These are phyloP conservation scores for Nidularia pulvinata DNA, from an alignment of 768 basidiomycete genomes.

Conservation along the genomic window DNA sequence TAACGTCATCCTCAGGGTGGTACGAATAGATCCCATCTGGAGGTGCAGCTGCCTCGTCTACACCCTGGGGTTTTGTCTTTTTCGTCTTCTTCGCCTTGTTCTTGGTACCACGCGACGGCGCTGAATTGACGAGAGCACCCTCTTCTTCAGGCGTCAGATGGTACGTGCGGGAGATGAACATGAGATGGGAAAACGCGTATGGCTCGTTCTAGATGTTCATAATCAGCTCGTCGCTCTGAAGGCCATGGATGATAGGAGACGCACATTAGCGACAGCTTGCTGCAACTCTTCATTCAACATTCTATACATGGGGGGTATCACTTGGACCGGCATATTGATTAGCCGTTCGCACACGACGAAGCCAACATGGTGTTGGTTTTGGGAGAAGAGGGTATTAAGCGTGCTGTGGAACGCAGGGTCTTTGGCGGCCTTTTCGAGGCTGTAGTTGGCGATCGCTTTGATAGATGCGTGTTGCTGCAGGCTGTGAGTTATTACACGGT, in stretches of 20 bases:
- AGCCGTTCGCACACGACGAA: conserved; percentile 87
- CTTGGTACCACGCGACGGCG: conserved; percentile 20
- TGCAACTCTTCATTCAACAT: conserved; percentile 88
- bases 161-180: conserved; percentile 82
- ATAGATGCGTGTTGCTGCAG: conserved; percentile 70
- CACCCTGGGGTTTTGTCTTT: conserved; percentile 13
- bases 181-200: conserved; percentile 70
- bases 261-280: conserved; percentile 65
- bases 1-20: conserved; percentile 85
- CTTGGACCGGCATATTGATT: conserved; percentile 95
- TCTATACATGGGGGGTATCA: conserved; percentile 88
- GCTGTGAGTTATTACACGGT: background rate
- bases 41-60: conserved; percentile 15
- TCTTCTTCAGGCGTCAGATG: conserved; percentile 73
- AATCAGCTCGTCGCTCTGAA: background rate
- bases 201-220: conserved; percentile 43
- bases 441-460: conserved; percentile 68
- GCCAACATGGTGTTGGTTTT: conserved; percentile 62
- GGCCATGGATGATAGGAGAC: conserved; percentile 16
- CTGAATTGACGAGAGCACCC: conserved; percentile 42
- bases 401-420: conserved; percentile 50
- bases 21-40: conserved; percentile 66
- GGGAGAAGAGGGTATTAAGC: conserved; percentile 54
- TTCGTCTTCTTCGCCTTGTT: conserved; percentile 43
- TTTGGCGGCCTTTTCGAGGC: conserved; percentile 46